Evolutionary conservation across 495 filamentous ascomycete genomes (phyloP).

Genomic region (Penicillium cosmopolitanum): DNA sequence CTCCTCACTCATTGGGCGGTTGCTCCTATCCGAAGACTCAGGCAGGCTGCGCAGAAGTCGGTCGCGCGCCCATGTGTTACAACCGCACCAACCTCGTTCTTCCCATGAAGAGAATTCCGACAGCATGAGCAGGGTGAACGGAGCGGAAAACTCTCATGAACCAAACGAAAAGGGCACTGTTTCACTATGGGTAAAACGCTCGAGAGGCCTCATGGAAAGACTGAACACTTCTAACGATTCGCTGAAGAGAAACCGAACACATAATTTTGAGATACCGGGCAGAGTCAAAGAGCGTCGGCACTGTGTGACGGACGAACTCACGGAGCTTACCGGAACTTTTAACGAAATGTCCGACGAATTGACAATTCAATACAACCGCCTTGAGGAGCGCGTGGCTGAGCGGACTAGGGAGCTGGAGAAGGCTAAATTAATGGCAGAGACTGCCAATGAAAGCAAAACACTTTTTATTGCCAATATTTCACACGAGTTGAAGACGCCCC

Average conservation of each 20-base stretch:
- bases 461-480: slow-evolving; percentile 96
- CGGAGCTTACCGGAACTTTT: slow-evolving; percentile 83
- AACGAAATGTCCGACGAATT: slow-evolving; percentile 95
- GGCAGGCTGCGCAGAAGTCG: slow-evolving; percentile 76
- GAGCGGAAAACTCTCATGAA: background rate
- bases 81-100: slow-evolving; percentile 10
- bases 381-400: slow-evolving; percentile 83
- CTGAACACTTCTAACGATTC: slow-evolving; percentile 17
- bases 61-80: slow-evolving; percentile 57
- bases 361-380: slow-evolving; percentile 76
- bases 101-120: background rate
- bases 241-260: background rate
- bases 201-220: slow-evolving; percentile 16
- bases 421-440: slow-evolving; percentile 87
- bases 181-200: slow-evolving; percentile 17
- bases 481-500: slow-evolving; percentile 88
- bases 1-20: slow-evolving; percentile 81
- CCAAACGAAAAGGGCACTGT: slow-evolving; percentile 15
- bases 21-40: slow-evolving; percentile 75
- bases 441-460: slow-evolving; percentile 93
- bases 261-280: slow-evolving; percentile 75
- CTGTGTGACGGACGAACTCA: slow-evolving; percentile 81
- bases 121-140: background rate
- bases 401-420: slow-evolving; percentile 83
- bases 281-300: slow-evolving; percentile 78